A percentile compares a stretch with the other conserved stretches of the same genome.
Evolutionary conservation across 805 yeast genomes (phyloP).

Genomic region (Candida manassasensis): DNA sequence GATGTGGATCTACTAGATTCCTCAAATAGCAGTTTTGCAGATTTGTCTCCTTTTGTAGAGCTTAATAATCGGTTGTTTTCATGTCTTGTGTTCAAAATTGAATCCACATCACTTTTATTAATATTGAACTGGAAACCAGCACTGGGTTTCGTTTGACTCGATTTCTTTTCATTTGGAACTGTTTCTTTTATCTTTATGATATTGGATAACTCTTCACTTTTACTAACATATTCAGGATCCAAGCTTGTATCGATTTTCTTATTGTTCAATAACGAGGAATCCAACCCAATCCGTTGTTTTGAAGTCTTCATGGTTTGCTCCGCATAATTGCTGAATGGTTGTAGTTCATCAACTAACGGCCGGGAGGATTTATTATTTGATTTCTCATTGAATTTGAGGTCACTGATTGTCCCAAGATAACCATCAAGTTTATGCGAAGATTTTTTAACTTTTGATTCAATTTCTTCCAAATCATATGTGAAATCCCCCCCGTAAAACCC

Average conservation of each 20-base stretch:
- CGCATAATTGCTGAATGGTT: conserved; percentile 9
- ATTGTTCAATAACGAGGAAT: conserved; percentile 13
- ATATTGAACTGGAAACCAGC: conserved; percentile 35
- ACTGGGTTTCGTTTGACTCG: conserved; percentile 21
- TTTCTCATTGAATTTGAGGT: conserved; percentile 24
- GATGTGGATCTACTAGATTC: conserved; percentile 1
- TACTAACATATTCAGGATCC: conserved; percentile 24
- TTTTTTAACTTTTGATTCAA: conserved; percentile 5
- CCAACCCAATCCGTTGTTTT: conserved; percentile 14
- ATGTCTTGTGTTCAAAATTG: conserved; percentile 18
- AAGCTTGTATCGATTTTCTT: conserved; percentile 15
- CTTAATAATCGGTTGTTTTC: conserved; percentile 9
- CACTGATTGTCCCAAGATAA: conserved; percentile 28
- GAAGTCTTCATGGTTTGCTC: conserved; percentile 11
- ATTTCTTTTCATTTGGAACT: conserved; percentile 2
- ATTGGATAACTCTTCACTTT: conserved; percentile 21
- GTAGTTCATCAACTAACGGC: conserved; percentile 9
- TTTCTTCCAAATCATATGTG: conserved; percentile 24
- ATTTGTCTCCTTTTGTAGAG: conserved; percentile 1
- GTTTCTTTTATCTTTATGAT: conserved; percentile 28
- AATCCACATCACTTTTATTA: conserved; percentile 23
- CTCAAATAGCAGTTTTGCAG: conserved; percentile 7
- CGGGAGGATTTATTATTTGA: no score
- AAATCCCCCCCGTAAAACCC: conserved; percentile 35
- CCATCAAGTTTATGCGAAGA: conserved; percentile 21